Evolutionary conservation across 2,329 filamentous ascomycete species (phyloP).

Genomic region (Lasiodiplodia citricola): DNA sequence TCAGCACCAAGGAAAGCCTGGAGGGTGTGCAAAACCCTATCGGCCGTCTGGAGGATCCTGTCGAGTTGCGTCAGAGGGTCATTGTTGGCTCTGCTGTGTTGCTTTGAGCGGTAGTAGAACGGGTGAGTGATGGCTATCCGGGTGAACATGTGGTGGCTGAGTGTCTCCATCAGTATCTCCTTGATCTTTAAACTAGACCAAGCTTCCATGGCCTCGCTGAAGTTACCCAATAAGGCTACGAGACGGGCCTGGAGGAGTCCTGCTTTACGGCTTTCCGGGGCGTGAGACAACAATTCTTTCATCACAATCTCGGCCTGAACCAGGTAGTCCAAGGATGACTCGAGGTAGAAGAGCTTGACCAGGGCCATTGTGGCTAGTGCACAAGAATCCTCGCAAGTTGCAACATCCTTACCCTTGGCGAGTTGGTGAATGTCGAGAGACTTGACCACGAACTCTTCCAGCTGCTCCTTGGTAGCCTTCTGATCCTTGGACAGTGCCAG

Average conservation of each 20-base stretch:
- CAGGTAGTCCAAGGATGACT: constrained; percentile 12
- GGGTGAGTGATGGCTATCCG: constrained; percentile 18
- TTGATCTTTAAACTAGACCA: constrained; percentile 14
- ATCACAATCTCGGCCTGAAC: constrained; percentile 18
- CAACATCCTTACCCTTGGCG: constrained; percentile 1
- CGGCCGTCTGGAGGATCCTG: constrained; percentile 8
- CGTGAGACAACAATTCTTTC: constrained; percentile 5
- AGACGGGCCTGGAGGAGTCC: constrained; percentile 17
- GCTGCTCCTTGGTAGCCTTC: constrained; percentile 5
- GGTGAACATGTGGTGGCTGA: constrained; percentile 24
- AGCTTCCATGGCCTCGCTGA: constrained; percentile 2
- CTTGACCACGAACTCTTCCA: constrained; percentile 12
- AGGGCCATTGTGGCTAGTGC: constrained; percentile 20
- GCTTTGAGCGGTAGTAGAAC: constrained; percentile 8
- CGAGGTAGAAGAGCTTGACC: constrained; percentile 19
- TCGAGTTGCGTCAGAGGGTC: constrained; percentile 16
- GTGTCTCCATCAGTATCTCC: constrained; percentile 25
- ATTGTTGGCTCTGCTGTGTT: background rate
- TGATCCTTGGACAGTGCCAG: constrained; percentile 10
- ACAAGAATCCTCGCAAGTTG: constrained; percentile 15
- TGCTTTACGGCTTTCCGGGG: constrained; percentile 22
- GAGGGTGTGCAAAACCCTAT: constrained; percentile 6
- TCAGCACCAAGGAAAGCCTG: constrained; percentile 21
- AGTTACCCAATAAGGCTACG: constrained; percentile 12
- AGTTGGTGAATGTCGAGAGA: background rate